A percentile compares a stretch with the other conserved stretches of the same genome.
These are phyloP conservation scores for Fusarium sp. DNA, from an alignment of 2,329 filamentous ascomycete genomes.

Conservation along the genomic window DNA sequence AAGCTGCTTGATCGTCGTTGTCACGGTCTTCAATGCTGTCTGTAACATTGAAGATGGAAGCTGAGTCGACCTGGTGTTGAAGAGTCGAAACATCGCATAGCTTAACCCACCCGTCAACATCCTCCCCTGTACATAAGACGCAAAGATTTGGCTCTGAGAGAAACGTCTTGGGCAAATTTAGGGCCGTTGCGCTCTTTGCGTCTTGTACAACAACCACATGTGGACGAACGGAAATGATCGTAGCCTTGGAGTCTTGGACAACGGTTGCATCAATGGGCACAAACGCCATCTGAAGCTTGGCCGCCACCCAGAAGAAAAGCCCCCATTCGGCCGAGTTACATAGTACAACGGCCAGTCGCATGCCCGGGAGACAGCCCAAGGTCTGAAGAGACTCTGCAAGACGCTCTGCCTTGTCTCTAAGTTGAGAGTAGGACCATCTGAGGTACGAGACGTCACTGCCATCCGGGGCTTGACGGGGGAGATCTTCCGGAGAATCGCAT, in stretches of 20 bases:
- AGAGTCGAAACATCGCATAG: slow-evolving; percentile 21
- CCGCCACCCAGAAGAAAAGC: slow-evolving; percentile 52
- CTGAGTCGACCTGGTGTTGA: not conserved
- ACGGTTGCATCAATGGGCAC: slow-evolving; percentile 49
- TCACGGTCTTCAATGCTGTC: not conserved
- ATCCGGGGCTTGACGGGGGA: not conserved
- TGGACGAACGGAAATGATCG: slow-evolving; percentile 42
- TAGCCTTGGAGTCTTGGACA: slow-evolving; percentile 36
- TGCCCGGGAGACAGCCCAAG: slow-evolving; percentile 43
- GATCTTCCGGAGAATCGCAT: slow-evolving; percentile 13
- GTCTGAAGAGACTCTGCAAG: slow-evolving; percentile 40
- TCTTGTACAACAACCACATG: slow-evolving; percentile 50
- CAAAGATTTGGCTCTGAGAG: slow-evolving; percentile 9
- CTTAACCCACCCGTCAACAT: slow-evolving; percentile 35
- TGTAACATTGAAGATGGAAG: not conserved
- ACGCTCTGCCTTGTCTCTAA: slow-evolving; percentile 40
- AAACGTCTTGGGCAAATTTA: slow-evolving; percentile 23
- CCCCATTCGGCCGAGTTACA: slow-evolving; percentile 55
- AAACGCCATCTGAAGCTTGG: slow-evolving; percentile 50
- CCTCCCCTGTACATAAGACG: slow-evolving; percentile 41
- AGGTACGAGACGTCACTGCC: slow-evolving; percentile 28
- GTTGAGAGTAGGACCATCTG: slow-evolving; percentile 47
- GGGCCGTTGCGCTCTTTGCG: slow-evolving; percentile 29
- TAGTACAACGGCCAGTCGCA: slow-evolving; percentile 47
- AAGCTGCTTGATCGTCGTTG: slow-evolving; percentile 42